Base-by-base conservation (phyloP, 208 protist species). In the Balamuthia mandrillaris region DNA sequence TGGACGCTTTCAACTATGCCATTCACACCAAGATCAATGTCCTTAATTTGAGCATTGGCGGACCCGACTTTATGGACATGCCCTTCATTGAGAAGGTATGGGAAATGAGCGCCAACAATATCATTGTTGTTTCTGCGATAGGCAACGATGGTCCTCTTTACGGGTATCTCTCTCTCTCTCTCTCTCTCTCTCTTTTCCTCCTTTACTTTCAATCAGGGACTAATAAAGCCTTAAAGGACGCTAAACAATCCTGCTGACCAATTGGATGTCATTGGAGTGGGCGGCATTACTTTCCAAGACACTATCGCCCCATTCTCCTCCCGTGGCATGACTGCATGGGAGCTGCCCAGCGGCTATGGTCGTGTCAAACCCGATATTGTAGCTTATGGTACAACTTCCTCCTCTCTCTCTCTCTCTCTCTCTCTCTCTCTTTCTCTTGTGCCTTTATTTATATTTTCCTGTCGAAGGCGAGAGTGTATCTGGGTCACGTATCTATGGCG, bases 301-400 rank as follows among this genome's bases (percentile, higher is more conserved):
- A 56, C 49, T 21, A 41, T 95, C 14, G 90, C 96, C 0, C 10
- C n/a, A 21, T 99, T 98, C 86, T 97, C 95, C 0, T 96, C 95
- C 1, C 66, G 95, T 31, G 95, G 94, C 44, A 96, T 97, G 56
- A 98, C 96, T 1, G 96, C 93, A 21, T 96, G 94, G 93, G 97
- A 98, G 81, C 86, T 98, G 31, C 95, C 96, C n/a, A 89, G 89
- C 9, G 94, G 94, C 14, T 95, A 96, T 39, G 97, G 97, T 4
- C 90, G 97, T 29, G 77, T 96, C 7, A 99, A 99, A 91, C 98
- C 98, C 0, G 97, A 99, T 85, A 27, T 99, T 0, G 88, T 99
- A 0, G 94, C 96, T 9, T 91, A 95, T 56, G 97, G 96, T 16
- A 75, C 93, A 5, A 70, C 78, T 18, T 18, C 47, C 12, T 54